Evolutionary conservation across 2,329 filamentous ascomycete genomes (phyloP).

Genomic region (Pyrenophora teres): DNA sequence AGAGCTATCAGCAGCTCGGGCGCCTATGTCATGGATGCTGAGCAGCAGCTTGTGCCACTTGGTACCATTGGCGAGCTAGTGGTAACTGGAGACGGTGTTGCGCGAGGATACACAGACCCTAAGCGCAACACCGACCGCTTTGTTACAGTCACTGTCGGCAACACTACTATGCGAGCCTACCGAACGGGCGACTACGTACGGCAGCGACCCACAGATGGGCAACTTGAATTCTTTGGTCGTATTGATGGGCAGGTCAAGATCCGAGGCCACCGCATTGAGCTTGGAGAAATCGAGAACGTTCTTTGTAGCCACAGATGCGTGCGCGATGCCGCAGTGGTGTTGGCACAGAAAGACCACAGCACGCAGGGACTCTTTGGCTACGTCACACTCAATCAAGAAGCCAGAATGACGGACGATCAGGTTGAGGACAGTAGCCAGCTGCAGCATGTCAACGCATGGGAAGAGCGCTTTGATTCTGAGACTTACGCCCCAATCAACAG

Average conservation of each 20-base stretch:
- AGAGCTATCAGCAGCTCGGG: conserved; percentile 28
- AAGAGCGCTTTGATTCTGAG: conserved; percentile 8
- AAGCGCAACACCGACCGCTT: conserved; percentile 23
- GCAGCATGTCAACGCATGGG: conserved; percentile 7
- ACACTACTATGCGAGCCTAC: conserved; percentile 31
- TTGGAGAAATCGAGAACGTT: conserved; percentile 27
- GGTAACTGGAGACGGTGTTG: conserved; percentile 22
- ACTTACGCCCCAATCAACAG: not conserved
- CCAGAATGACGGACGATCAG: not conserved
- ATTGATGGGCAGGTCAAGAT: conserved; percentile 34
- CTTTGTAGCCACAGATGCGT: conserved; percentile 1
- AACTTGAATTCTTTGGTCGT: conserved; percentile 19
- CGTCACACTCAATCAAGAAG: not conserved
- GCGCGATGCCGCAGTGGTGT: not conserved
- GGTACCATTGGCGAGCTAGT: conserved; percentile 29
- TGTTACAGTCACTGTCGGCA: not conserved
- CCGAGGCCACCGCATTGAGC: conserved; percentile 30
- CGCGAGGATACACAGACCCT: conserved; percentile 16
- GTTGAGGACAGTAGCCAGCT: not conserved
- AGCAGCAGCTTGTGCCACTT: conserved; percentile 22
- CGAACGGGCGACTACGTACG: conserved; percentile 29
- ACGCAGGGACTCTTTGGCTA: not conserved
- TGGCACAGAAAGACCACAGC: not conserved
- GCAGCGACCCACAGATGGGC: conserved; percentile 21
- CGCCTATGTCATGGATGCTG: conserved; percentile 5